Percentiles rank a stretch among this genome's conserved stretches.
phyloP scores from a whole-genome alignment of 352 stramenopile genomes.

The Vaucheria bursata region DNA sequence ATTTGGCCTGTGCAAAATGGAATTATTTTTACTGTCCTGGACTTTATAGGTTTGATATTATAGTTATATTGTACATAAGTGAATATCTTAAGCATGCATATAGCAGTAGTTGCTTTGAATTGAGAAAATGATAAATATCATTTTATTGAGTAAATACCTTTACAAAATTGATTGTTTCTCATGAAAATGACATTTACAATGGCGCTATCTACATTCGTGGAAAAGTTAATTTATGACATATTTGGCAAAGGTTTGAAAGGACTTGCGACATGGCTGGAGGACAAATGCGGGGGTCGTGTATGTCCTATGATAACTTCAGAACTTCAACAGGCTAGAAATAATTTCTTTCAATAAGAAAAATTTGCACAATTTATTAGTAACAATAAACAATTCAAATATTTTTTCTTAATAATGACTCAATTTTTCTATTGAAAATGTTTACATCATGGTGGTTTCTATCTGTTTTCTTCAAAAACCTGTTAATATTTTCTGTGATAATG shows the following conservation, averaged over 20 bases:
- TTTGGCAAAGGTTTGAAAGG: slow-evolving; percentile 11
- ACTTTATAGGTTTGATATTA: slow-evolving; percentile 9
- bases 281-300: slow-evolving; percentile 34
- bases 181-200: slow-evolving; percentile 4
- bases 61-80: background rate
- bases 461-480: too few relatives aligned
- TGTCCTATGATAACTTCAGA: slow-evolving; percentile 9
- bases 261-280: slow-evolving; percentile 34
- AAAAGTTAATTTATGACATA: too few relatives aligned
- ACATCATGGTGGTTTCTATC: too few relatives aligned
- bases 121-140: background rate
- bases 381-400: too few relatives aligned
- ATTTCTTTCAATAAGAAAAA: too few relatives aligned
- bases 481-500: too few relatives aligned
- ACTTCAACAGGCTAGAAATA: background rate
- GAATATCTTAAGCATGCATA: background rate
- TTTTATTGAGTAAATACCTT: background rate
- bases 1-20: slow-evolving; percentile 43
- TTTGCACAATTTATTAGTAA: too few relatives aligned
- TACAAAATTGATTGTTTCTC: background rate
- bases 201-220: slow-evolving; percentile 16
- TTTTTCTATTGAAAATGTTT: too few relatives aligned
- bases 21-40: background rate
- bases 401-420: too few relatives aligned
- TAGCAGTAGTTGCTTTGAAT: background rate